Evolutionary conservation across 345 rosid genomes (phyloP), one percentile per base, ranked within the genome.

Genomic region (Balakata baccata): DNA sequence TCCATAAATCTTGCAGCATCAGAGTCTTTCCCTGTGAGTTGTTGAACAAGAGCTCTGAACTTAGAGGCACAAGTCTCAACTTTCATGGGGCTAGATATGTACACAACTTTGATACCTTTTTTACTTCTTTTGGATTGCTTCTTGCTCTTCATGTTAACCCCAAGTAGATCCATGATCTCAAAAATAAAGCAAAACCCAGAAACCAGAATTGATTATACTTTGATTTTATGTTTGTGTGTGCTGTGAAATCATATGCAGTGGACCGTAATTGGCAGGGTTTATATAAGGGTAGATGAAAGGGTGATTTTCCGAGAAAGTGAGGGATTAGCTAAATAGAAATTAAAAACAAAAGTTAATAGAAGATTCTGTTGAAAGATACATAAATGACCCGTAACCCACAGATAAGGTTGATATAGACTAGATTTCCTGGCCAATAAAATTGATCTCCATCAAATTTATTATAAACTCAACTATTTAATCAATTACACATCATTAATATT

Each of bases 11-110:
- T 50, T 1, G 85, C 83, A 29, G 85, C 75, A 46, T 93, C 93
- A 18, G 97, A 91, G 77, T 92, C 88, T 72, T 89, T 88, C 0
- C 98, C 96, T 11, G 98, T 92, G 69, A 92, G 98, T 63, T 90
- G 88, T 76, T 92, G 96, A 6, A 92, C 98, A 29, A 88, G 79
- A 72, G 89, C 94, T 75, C 98, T 85, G 22, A 92, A 92, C 64
- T 88, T 76, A 0, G 98, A 84, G 4, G 96, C 94, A 62, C 89
- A 85, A 11, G 90, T 88, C 60, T 81, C 49, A n/a, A 92, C 86
- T 82, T 81, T 92, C 93, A 90, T 84, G 37, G 98, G 96, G 76
- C 81, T 90, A 0, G 94, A 92, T 29, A 92, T 90, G 83, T 92
- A 89, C 64, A 90, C 91, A 41, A 92, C 93, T 80, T 90, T 92